A percentile compares a stretch with the other conserved stretches of the same genome.
These are phyloP conservation scores for Cryptosporidium ubiquitum DNA, from an alignment of 169 alveolate species.

Conservation along the genomic window DNA sequence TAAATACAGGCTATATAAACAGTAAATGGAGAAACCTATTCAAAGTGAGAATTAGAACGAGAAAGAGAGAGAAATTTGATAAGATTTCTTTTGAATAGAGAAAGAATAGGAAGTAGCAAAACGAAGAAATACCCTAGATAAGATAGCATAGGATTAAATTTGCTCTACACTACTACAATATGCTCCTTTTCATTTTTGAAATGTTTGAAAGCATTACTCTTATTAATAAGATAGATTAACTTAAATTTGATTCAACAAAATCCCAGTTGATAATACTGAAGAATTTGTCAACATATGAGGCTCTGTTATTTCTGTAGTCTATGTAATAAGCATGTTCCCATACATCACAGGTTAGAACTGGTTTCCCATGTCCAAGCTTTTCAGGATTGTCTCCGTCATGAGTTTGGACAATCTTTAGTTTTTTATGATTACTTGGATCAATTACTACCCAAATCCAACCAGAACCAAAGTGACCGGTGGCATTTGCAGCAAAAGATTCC, in stretches of 20 bases:
- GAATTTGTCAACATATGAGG: constrained; percentile 89
- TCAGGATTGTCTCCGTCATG: constrained; percentile 92
- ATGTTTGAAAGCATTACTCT: background rate
- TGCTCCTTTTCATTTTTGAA: background rate
- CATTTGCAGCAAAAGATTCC: constrained; percentile 84
- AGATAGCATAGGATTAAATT: background rate
- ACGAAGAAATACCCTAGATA: background rate
- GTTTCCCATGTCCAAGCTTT: constrained; percentile 86
- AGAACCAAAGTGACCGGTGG: constrained; percentile 94
- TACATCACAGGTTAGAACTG: constrained; percentile 92
- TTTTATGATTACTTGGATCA: constrained; percentile 84
- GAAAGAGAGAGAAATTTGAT: background rate
- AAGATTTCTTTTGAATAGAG: no score
- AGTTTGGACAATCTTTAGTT: constrained; percentile 90
- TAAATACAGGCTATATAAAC: no score
- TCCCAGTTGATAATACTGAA: constrained; percentile 96
- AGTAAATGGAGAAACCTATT: no score
- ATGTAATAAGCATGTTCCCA: constrained; percentile 98
- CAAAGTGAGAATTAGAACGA: no score
- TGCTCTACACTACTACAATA: background rate
- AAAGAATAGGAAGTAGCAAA: no score
- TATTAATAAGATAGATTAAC: constrained; percentile 48
- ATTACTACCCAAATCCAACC: constrained; percentile 99
- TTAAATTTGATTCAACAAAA: constrained; percentile 77
- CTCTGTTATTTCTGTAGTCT: constrained; percentile 92